Conservation (phyloP, 2,329 filamentous ascomycete species). For the Beauveria rudraprayagi region DNA sequence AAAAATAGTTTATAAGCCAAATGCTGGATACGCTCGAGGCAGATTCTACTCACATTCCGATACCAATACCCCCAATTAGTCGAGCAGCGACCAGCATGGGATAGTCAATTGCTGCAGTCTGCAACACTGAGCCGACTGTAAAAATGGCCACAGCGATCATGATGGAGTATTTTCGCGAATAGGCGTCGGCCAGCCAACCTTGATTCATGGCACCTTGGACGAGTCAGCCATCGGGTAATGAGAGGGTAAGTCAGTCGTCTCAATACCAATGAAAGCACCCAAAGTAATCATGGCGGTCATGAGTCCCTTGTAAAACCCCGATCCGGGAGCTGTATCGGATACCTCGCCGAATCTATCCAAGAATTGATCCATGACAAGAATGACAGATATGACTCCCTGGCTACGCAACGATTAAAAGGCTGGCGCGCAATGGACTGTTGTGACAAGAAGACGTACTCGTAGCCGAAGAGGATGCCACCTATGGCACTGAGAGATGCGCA, state of each 20-base stretch:
- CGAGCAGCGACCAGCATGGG: constrained; percentile 35
- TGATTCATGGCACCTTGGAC: neutral
- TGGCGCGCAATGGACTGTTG: neutral
- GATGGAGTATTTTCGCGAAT: neutral
- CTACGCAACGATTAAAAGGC: constrained; percentile 4
- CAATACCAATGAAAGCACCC: neutral
- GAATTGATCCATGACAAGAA: constrained; percentile 29
- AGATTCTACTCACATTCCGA: constrained; percentile 25
- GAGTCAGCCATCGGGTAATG: neutral
- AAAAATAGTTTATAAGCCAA: neutral
- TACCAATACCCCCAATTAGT: constrained; percentile 27
- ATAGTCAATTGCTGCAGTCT: constrained; percentile 32
- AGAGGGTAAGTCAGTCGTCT: neutral
- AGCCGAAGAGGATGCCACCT: neutral
- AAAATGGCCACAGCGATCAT: constrained; percentile 8
- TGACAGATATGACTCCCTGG: constrained; percentile 33
- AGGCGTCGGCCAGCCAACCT: neutral
- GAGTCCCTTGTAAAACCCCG: neutral
- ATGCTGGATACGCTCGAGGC: neutral
- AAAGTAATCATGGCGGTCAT: neutral
- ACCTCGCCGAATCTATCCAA: constrained; percentile 25
- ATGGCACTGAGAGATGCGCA: neutral
- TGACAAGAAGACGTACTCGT: neutral
- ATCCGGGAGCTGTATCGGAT: constrained; percentile 20
- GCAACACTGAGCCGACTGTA: constrained; percentile 34